Conservation (phyloP, 2,329 filamentous ascomycete species). For the Aspergillus arachidicola region DNA sequence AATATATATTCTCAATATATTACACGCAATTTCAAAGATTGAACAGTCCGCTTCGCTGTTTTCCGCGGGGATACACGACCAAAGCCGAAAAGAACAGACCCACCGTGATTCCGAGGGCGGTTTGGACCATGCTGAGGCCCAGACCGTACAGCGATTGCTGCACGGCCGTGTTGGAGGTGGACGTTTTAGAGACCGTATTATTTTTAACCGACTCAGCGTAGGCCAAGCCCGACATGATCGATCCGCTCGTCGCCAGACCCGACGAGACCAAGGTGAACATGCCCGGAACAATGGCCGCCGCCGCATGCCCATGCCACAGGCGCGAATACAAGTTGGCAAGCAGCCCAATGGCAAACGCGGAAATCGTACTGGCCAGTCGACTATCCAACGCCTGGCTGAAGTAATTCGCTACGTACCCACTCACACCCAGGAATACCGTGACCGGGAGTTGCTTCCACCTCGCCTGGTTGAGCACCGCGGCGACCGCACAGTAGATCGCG, state of each 20-base stretch:
- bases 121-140: constrained; percentile 49
- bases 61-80: constrained; percentile 49
- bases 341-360: constrained; percentile 73
- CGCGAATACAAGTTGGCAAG: constrained; percentile 77
- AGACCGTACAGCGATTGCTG: constrained; percentile 33
- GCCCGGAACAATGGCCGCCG: constrained; percentile 79
- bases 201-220: constrained; percentile 55
- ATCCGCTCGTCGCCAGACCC: constrained; percentile 59
- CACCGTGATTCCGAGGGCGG: constrained; percentile 50
- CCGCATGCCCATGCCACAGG: constrained; percentile 72
- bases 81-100: constrained; percentile 48
- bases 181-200: constrained; percentile 10
- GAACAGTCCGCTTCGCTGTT: constrained; percentile 48
- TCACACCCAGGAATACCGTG: constrained; percentile 71
- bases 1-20: not conserved
- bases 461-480: constrained; percentile 78
- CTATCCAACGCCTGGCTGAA: constrained; percentile 64
- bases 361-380: constrained; percentile 75
- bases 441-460: constrained; percentile 75
- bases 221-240: constrained; percentile 56
- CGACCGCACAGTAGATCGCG: constrained; percentile 69
- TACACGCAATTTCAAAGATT: constrained; percentile 7
- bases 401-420: constrained; percentile 58
- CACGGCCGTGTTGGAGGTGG: constrained; percentile 12
- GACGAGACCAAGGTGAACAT: constrained; percentile 72